Percentiles rank a stretch among this genome's conserved stretches.
phyloP scores from a whole-genome alignment of 1,139 yeast species.

The Yamadazyma membranifaciens region DNA sequence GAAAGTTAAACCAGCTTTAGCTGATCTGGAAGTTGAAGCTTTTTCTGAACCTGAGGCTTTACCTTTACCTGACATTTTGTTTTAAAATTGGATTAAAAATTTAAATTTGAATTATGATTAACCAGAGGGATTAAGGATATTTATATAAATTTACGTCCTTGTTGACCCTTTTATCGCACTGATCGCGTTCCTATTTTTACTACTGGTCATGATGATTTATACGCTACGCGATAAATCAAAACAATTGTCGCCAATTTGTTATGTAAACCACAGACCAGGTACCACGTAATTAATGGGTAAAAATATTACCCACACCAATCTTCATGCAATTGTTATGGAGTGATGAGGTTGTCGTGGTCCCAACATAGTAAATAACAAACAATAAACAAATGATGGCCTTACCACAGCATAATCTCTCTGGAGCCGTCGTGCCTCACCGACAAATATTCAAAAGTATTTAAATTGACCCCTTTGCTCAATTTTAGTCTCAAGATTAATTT shows the following conservation, averaged over 20 bases:
- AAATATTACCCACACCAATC: too few species aligned
- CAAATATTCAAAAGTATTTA: slow-evolving; percentile 4
- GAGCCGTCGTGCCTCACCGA: slow-evolving; percentile 2
- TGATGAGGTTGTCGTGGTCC: too few species aligned
- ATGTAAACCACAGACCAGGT: too few species aligned
- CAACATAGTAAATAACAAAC: too few species aligned
- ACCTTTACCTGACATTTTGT: slow-evolving; percentile 93
- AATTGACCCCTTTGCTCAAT: slow-evolving; percentile 5
- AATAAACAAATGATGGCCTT: neutral
- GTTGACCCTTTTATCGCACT: neutral
- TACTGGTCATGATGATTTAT: neutral
- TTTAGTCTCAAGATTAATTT: neutral
- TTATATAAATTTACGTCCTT: neutral
- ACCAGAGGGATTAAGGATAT: neutral
- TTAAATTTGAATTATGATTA: neutral
- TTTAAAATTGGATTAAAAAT: slow-evolving; percentile 1
- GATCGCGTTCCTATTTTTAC: neutral
- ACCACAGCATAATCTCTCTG: neutral
- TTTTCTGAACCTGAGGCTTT: slow-evolving; percentile 92
- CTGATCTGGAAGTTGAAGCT: slow-evolving; percentile 95
- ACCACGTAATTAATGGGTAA: too few species aligned
- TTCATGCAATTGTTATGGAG: too few species aligned
- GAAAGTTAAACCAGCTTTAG: slow-evolving; percentile 98
- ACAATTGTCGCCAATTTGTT: neutral
- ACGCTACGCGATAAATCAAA: slow-evolving; percentile 2